phyloP scores from a whole-genome alignment of 805 yeast genomes.

The Alloascoidea hylecoeti region DNA sequence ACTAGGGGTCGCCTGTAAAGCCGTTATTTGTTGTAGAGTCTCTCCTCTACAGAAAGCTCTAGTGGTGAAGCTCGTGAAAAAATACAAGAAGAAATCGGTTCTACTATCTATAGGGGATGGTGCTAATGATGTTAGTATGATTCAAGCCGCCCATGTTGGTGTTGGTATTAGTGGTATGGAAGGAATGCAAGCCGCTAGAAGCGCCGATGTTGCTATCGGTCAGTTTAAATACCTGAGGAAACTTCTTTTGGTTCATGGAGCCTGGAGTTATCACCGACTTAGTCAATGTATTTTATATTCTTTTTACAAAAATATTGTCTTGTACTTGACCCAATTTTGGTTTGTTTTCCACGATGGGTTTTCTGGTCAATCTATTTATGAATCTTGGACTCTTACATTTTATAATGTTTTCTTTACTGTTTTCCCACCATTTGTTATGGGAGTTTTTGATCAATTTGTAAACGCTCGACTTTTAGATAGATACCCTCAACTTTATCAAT shows the following conservation, averaged over 20 bases:
- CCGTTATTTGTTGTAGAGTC: constrained; percentile 95
- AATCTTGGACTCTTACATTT: constrained; percentile 95
- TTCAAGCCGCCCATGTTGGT: constrained; percentile 98
- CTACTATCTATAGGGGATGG: constrained; percentile 96
- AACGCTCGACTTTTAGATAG: constrained; percentile 79
- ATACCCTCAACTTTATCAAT: constrained; percentile 83
- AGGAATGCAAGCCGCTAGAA: constrained; percentile 98
- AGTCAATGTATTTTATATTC: constrained; percentile 88
- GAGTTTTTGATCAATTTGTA: constrained; percentile 93
- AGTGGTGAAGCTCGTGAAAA: constrained; percentile 87
- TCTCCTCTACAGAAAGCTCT: constrained; percentile 95
- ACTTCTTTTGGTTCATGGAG: constrained; percentile 82
- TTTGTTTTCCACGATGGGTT: constrained; percentile 83
- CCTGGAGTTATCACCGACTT: constrained; percentile 95
- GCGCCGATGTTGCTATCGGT: constrained; percentile 95
- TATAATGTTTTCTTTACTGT: constrained; percentile 93
- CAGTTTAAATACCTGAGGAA: constrained; percentile 82
- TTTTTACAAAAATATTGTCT: constrained; percentile 88
- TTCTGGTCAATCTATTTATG: constrained; percentile 92
- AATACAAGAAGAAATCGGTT: constrained; percentile 54
- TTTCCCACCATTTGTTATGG: constrained; percentile 90
- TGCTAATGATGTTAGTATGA: constrained; percentile 98
- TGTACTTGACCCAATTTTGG: constrained; percentile 98
- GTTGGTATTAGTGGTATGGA: constrained; percentile 99
- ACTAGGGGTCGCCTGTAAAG: constrained; percentile 78